Percentiles rank a stretch among this genome's conserved stretches.
Evolutionary conservation across 768 basidiomycete genomes (phyloP).

Genomic region (Podaxis sp.): DNA sequence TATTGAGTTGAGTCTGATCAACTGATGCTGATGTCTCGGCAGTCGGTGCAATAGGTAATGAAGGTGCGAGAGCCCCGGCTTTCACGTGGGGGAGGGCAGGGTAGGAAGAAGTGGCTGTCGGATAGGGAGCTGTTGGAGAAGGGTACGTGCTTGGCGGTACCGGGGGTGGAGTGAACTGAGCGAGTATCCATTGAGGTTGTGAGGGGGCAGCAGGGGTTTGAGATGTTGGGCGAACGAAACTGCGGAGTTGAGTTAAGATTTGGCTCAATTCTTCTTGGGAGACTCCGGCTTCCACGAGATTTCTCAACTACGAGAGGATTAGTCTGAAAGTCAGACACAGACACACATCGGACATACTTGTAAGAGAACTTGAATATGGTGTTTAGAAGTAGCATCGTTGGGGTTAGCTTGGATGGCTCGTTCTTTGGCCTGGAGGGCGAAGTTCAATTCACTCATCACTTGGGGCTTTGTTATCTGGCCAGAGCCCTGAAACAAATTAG

Average conservation of each 20-base stretch:
- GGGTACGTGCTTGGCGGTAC: background rate
- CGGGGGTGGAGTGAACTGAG: conserved; percentile 2
- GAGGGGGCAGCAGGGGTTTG: conserved; percentile 19
- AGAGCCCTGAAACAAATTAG: conserved; percentile 25
- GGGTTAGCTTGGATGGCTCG: conserved; percentile 67
- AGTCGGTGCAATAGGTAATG: conserved; percentile 24
- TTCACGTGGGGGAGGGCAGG: background rate
- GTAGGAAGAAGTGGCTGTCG: background rate
- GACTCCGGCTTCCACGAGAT: conserved; percentile 73
- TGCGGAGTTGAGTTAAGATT: conserved; percentile 67
- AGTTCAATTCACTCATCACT: conserved; percentile 81
- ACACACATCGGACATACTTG: conserved; percentile 51
- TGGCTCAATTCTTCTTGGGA: conserved; percentile 76
- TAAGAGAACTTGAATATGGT: conserved; percentile 73
- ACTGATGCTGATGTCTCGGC: conserved; percentile 19
- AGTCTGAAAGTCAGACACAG: conserved; percentile 5
- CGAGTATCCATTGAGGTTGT: conserved; percentile 10
- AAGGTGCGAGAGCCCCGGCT: conserved; percentile 1
- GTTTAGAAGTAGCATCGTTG: conserved; percentile 61
- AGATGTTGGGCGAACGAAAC: conserved; percentile 45
- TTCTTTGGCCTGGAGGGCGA: conserved; percentile 77
- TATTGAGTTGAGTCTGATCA: conserved; percentile 33
- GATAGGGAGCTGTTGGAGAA: background rate
- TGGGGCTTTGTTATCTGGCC: conserved; percentile 65
- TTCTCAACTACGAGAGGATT: conserved; percentile 46